Base-by-base conservation (phyloP, 108 stramenopile species). In the Chaetoceros tenuissimus region DNA sequence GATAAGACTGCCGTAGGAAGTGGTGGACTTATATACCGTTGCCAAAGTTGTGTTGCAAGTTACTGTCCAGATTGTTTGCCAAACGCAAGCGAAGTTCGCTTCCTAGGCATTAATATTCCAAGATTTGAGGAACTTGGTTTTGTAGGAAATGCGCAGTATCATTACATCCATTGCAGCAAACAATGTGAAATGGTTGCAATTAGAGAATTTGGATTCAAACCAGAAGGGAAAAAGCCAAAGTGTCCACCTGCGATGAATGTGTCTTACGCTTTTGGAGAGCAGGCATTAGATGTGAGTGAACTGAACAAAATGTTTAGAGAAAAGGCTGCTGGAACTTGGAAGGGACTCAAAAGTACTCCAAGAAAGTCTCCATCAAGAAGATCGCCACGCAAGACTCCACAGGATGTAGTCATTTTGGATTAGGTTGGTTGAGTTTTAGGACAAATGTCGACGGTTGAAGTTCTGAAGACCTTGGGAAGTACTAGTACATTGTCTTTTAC, bases 41-140 rank as follows among this genome's bases (percentile, higher is more conserved):
- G 94, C 66, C 63, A 73, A 10, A 55, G 62, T 20, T 96, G 95
- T 60, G 63, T 78, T 24, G 57, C 52, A 16, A 67, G 85, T 26
- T 91, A 68, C 59, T 96, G 95, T 60, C 90, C 88, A 46, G 91
- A 96, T 62, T 87, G 85, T 55, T 53, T 96, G 31, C 81, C 84
- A 20, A 68, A n/a, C n/a, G n/a, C 66, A 30, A 67, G 70, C 13
- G 45, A 57, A 29, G 48, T 45, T 2, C 40, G 61, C 19, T 52
- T 71, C 47, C 53, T 59, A 16, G 69, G 67, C 3, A 56, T 78
- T 13, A 66, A 54, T 17, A 51, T 55, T 19, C 57, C 68, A 16
- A 67, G 80, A 17, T 74, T 76, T 30, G 69, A 79, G 23, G 56
- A 66, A 21, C 65, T 80, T 17, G 72, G 72, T 1, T 79, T 68